Evolutionary conservation across 2,329 filamentous ascomycete genomes (phyloP), one percentile per base, ranked within the genome.

Genomic region (Fusarium vanettenii): DNA sequence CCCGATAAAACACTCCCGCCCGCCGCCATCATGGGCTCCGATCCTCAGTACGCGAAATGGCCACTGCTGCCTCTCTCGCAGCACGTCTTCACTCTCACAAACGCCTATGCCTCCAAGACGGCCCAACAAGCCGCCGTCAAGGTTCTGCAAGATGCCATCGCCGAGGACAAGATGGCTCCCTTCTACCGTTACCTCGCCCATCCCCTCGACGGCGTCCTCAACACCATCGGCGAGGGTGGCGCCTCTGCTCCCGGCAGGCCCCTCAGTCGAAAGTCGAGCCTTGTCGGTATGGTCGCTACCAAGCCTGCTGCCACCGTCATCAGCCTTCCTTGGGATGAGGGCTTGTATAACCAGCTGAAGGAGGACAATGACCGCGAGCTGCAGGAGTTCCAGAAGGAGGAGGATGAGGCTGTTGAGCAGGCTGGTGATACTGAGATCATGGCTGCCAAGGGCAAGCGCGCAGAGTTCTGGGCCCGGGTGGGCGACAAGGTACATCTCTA

Each of bases 361-460:
- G 90, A 90, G 74, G 92, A 94, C 74, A 97, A 97, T 79, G 93
- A 94, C 78, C 89, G 90, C 79, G 93, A 96, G 86, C 86, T 96
- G 57, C 92, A 93, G 75, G 89, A 86, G 61, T 91, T 93, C 79
- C 92, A 95, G 85, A 95, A 95, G 84, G 94, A 97, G 84, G 93
- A 96, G 83, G 96, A 98, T 72, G 95, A 99, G 82, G 97, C 97
- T 11, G 93, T 93, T 45, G 97, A 99, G 89, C 95, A 97, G 84
- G 96, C 96, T 70, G 97, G 97, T 65, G 97, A 99, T 80, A 98
- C 95, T 14, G 97, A 99, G 86, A 92, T 99, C 75, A 92, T 96
- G 85, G 94, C 95, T 66, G 97, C 95, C 76, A 92, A 94, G 84
- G 95, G 95, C 78, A 98, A 98, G 89, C 90, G 95, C 79, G 97